Base-by-base conservation (phyloP, 257 asterid genomes). In the Rhazya stricta region DNA sequence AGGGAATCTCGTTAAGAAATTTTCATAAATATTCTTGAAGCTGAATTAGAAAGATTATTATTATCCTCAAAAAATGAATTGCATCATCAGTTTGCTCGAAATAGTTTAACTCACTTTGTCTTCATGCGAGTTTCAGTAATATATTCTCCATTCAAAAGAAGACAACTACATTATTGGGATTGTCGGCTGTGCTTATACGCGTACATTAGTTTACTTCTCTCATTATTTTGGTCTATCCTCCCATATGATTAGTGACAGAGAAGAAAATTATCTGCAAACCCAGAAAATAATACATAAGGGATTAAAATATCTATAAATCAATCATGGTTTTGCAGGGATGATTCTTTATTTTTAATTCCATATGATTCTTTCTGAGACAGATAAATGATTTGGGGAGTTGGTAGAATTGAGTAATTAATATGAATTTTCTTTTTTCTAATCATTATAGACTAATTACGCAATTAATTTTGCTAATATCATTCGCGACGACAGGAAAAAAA, bases 151-250 rank as follows among this genome's bases (percentile, higher is more conserved):
- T 42, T 74, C 65, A 57, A 71, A 43, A 73, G 78, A 78, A 62
- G 81, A 83, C 81, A 68, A 53, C 76, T 80, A 77, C 81, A 80
- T 83, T 74, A 83, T 83, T 80, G 83, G 19, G 81, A 80, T 46
- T 83, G 83, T 83, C 85, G 87, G 83, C 77, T 74, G 75, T 43
- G 60, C 51, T 69, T 62, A 76, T 74, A 84, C 67, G 76, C 72
- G 65, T 74, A 68, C 57, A 56, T 36, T 77, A 71, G 72, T 72
- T 69, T 79, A 69, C 73, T 72, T 27, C 18, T 63, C 51, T 25
- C 41, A 23, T 69, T 74, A 53, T 50, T 77, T 65, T 79, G 25
- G 61, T n/a, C 19, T 45, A 62, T 48, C 71, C 45, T 42, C 45
- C 21, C 66, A 74, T 77, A 78, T 80, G 84, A 80, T 79, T 83